Base-by-base conservation (phyloP, 2,329 filamentous ascomycete species). In the Periglandula ipomoeae region DNA sequence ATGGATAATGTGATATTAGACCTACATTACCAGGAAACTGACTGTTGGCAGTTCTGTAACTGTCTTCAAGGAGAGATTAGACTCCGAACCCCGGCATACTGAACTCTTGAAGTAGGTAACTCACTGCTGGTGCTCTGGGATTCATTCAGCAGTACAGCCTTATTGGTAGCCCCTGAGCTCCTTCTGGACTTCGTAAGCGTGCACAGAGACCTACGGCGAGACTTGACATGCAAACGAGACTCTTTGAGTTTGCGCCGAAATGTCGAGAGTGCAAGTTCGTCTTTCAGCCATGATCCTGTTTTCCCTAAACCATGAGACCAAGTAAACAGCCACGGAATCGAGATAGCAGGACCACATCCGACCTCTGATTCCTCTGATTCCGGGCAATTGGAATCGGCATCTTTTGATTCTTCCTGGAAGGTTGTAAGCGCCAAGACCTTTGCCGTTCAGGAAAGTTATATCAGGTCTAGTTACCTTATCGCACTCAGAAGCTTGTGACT, bases 211-310 rank as follows among this genome's bases (percentile, higher is more conserved):
- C 35, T 41, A n/a, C 2, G 13, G 3, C 70, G 72, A 17, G 60
- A 55, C 49, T 68, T 71, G 4, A 65, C 64, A 38, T 62, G 60
- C 68, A 70, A 72, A 2, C 67, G 66, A 9, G 65, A 62, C 37
- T 59, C 69, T 5, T 66, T 62, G 45, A 72, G 55, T 44, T 64
- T 72, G 19, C 60, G 61, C 4, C 63, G 62, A 3, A 60, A 49
- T 4, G 57, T 65, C 3, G 52, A 48, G 22, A 53, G 62, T 9
- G 49, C 54, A 9, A 50, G 44, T 9, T 67, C 67, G 2, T 66
- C 59, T 30, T 64, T 68, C n/a, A 63, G 52, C 54, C 62, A 61
- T 1, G 61, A 55, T 9, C 55, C 52, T 5, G 51, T 51, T 38
- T 59, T 63, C 19, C 46, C 51, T 20, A 58, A 44, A 43, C 52